A percentile compares a stretch with the other conserved stretches of the same genome.
These are phyloP conservation scores for Pyrenophora teres DNA, from an alignment of 2,329 filamentous ascomycete genomes.

Conservation along the genomic window DNA sequence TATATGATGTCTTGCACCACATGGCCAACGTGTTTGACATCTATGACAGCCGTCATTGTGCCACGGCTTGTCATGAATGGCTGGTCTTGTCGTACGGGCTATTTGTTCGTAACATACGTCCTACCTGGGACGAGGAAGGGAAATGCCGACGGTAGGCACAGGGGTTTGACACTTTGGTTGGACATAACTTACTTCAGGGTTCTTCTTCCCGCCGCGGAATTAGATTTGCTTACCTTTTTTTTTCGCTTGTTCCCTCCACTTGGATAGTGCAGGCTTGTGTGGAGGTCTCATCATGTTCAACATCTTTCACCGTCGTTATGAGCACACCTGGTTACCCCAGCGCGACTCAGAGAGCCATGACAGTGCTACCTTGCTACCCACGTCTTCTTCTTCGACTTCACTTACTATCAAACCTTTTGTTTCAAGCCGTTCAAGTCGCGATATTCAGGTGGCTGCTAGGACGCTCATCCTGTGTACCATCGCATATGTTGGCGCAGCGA, in stretches of 20 bases:
- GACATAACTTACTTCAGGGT: neutral
- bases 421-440: constrained; percentile 10
- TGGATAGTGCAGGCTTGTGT: too few species aligned
- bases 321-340: constrained; percentile 14
- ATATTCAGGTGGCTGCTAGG: constrained; percentile 14
- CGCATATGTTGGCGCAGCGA: constrained; percentile 22
- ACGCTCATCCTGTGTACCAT: constrained; percentile 24
- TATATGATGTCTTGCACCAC: neutral
- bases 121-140: neutral
- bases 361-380: constrained; percentile 20
- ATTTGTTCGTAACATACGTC: neutral
- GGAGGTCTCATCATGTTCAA: constrained; percentile 10
- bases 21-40: constrained; percentile 16
- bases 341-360: constrained; percentile 17
- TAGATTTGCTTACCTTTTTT: neutral
- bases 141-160: neutral
- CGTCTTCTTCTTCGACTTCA: constrained; percentile 3
- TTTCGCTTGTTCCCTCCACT: neutral
- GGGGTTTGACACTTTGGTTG: neutral
- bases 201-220: neutral
- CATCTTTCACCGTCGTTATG: constrained; percentile 11
- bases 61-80: constrained; percentile 3
- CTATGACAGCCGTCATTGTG: constrained; percentile 1
- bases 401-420: neutral
- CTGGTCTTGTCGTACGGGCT: neutral